Base-by-base conservation (phyloP, 306 rosid species). In the Cicer chorassanicum region DNA sequence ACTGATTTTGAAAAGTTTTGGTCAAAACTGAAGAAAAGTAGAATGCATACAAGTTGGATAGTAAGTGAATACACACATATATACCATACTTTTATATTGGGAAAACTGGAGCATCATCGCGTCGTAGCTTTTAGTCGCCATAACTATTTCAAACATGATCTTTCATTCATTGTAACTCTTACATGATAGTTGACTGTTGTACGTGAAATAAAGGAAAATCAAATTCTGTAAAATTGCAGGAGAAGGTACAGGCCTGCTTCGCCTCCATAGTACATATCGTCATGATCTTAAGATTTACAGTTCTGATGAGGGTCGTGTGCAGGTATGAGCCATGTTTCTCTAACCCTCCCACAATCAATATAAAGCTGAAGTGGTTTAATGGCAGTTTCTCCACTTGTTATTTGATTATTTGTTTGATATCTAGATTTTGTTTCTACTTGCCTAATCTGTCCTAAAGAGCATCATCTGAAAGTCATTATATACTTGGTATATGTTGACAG, bases 291-390 rank as follows among this genome's bases (percentile, higher is more conserved):
- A 93, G 86, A 93, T 93, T 76, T 93, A 93, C 82, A 93, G 98
- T 82, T 93, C 98, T 78, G 98, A 93, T 75, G 98, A 93, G 89
- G 98, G 98, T 36, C 98, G 98, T 65, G 98, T 93, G 80, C 98
- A 93, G 98, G 98, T 93, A 87, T 70, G 80, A 43, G 63, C 36
- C 60, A 16, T 43, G 6, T 41, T 49, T 11, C 62, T 66, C 68
- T 40, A 64, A 53, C 70, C 34, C 6, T 68, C 15, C 15, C 76
- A 14, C 45, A 38, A 60, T 65, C 12, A 16, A 62, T 74, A 42
- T 19, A 61, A 62, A 43, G 69, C 66, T 36, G 18, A 21, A 56
- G 51, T 56, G 40, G 54, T 78, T 79, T 38, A 44, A 19, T 65
- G 19, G 61, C 24, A 29, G 21, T 62, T 38, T 39, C 11, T 68